Evolutionary conservation across 345 rosid species (phyloP).

Genomic region (Diplotaxis tenuifolia): DNA sequence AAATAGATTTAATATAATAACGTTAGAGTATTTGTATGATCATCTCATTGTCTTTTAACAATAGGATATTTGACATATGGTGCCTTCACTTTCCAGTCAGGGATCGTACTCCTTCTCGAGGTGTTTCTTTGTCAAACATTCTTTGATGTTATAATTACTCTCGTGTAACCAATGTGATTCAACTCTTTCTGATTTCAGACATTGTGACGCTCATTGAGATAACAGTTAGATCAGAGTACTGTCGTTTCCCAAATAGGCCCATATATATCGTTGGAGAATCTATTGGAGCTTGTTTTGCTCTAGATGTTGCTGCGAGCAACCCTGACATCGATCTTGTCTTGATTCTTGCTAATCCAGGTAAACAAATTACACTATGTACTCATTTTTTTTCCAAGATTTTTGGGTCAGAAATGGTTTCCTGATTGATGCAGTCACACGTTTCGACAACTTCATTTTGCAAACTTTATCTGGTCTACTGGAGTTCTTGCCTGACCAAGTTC

Average conservation of each 20-base stretch:
- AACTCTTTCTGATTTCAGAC: slow-evolving; percentile 34
- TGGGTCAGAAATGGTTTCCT: not conserved
- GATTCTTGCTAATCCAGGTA: slow-evolving; percentile 68
- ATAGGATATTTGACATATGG: slow-evolving; percentile 67
- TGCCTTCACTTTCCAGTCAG: slow-evolving; percentile 65
- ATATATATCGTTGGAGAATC: slow-evolving; percentile 63
- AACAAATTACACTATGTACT: not conserved
- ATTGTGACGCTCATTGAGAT: slow-evolving; percentile 53
- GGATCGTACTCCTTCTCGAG: slow-evolving; percentile 58
- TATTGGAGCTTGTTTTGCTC: slow-evolving; percentile 44
- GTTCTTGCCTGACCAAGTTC: slow-evolving; percentile 37
- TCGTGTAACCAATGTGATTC: not conserved
- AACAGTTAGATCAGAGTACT: slow-evolving; percentile 45
- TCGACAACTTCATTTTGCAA: slow-evolving; percentile 43
- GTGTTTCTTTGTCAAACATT: slow-evolving; percentile 23
- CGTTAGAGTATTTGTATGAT: not conserved
- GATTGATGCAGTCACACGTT: slow-evolving; percentile 44
- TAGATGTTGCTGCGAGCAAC: slow-evolving; percentile 61
- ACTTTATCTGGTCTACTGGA: slow-evolving; percentile 44
- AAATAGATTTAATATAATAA: no score
- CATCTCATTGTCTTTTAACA: not conserved
- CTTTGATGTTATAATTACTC: not conserved
- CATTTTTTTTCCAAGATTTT: not conserved
- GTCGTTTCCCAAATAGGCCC: slow-evolving; percentile 46
- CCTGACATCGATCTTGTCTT: slow-evolving; percentile 55